A percentile compares a stretch with the other conserved stretches of the same genome.
Evolutionary conservation across 805 yeast genomes (phyloP).

Genomic region (Wickerhamiella australiensis): DNA sequence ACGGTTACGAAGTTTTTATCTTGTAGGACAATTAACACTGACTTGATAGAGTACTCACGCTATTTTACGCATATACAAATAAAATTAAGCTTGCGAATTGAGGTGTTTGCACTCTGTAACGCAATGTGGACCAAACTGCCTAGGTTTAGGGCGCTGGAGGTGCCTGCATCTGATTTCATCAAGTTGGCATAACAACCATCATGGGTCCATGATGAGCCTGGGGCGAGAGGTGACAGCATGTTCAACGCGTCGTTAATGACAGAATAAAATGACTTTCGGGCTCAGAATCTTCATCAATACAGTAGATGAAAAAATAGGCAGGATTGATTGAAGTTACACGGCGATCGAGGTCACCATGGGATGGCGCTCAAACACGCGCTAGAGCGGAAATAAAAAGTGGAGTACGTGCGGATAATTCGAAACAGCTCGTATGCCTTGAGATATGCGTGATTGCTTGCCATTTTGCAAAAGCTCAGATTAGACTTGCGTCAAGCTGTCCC

Average conservation of each 20-base stretch:
- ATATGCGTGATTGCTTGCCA: neutral
- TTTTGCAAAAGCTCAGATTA: neutral
- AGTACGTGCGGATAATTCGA: neutral
- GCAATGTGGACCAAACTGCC: too few species aligned
- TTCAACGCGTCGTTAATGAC: neutral
- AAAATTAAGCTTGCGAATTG: neutral
- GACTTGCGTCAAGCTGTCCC: neutral
- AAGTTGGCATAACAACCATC: conserved; percentile 3
- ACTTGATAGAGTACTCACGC: too few species aligned
- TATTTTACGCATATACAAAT: neutral
- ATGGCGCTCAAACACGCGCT: too few species aligned
- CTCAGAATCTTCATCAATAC: neutral
- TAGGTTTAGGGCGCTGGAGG: neutral
- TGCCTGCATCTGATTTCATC: conserved; percentile 3
- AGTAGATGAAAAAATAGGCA: neutral
- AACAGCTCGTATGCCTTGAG: neutral
- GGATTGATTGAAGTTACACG: neutral
- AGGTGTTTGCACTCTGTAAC: too few species aligned
- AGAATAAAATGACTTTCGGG: neutral
- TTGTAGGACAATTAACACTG: too few species aligned
- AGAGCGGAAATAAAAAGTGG: too few species aligned
- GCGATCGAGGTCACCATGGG: neutral
- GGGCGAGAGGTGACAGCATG: neutral
- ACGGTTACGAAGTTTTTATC: neutral
- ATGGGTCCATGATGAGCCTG: neutral